Conservation (phyloP, 345 rosid genomes). For the Hibiscus syriacus region DNA sequence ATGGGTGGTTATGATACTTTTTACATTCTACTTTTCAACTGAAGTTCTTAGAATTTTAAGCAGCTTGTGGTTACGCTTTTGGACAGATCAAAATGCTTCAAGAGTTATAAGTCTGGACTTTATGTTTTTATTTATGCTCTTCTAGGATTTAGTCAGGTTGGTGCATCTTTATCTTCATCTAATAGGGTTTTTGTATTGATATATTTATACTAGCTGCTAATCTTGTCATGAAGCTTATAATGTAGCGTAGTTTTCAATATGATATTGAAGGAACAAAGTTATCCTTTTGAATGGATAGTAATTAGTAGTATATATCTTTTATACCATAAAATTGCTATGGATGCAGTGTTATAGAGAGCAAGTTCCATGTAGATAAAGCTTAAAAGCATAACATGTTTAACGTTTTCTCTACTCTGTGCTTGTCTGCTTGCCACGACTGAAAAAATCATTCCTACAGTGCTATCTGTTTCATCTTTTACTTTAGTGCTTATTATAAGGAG, state of each 20-base stretch:
- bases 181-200: not conserved
- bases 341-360: not conserved
- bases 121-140: slow-evolving; percentile 60
- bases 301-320: not conserved
- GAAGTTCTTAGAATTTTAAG: slow-evolving; percentile 81
- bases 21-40: slow-evolving; percentile 58
- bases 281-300: not conserved
- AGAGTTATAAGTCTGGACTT: slow-evolving; percentile 45
- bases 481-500: not conserved
- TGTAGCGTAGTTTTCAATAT: not conserved
- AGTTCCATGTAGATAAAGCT: not conserved
- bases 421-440: not conserved
- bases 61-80: slow-evolving; percentile 84
- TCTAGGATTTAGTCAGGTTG: slow-evolving; percentile 76
- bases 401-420: not conserved
- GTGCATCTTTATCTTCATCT: slow-evolving; percentile 20
- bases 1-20: slow-evolving; percentile 72
- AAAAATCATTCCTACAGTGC: not conserved
- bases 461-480: not conserved
- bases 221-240: not conserved
- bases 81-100: slow-evolving; percentile 73
- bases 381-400: not conserved
- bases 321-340: not conserved
- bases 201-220: not conserved
- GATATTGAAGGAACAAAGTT: not conserved